Evolutionary conservation across 164 flowering plant genomes (phyloP).

Genomic region (Akebia trifoliata): DNA sequence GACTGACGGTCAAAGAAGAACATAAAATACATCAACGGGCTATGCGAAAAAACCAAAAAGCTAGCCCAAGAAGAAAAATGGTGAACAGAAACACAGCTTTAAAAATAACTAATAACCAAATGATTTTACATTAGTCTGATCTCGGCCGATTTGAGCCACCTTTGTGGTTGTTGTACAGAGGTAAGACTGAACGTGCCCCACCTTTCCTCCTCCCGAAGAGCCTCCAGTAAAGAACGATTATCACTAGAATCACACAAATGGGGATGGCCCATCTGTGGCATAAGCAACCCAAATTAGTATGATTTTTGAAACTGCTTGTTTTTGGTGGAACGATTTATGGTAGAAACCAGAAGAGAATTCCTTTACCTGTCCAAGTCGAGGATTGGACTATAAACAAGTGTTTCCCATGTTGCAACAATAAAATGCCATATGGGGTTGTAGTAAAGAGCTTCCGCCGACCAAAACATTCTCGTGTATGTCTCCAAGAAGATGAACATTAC

Average conservation of each 20-base stretch:
- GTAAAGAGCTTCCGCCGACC: conserved; percentile 96
- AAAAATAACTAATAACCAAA: too few species aligned
- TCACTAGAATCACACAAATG: conserved; percentile 33
- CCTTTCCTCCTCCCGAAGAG: conserved; percentile 73
- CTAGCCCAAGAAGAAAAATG: too few species aligned
- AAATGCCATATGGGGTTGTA: conserved; percentile 94
- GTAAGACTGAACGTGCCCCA: conserved; percentile 52
- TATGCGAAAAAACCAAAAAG: too few species aligned
- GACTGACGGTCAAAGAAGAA: too few species aligned
- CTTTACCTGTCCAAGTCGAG: conserved; percentile 99
- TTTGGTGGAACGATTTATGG: too few species aligned
- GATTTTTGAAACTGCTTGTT: too few species aligned
- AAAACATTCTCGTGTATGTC: conserved; percentile 94
- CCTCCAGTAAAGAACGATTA: conserved; percentile 74
- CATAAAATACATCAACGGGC: too few species aligned
- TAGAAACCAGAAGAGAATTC: too few species aligned
- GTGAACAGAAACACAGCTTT: too few species aligned
- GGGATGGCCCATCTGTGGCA: conserved; percentile 94
- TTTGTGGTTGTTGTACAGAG: conserved; percentile 57
- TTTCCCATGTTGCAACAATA: conserved; percentile 88
- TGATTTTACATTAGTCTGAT: too few species aligned
- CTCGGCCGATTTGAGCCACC: too few species aligned
- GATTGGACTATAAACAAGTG: conserved; percentile 87
- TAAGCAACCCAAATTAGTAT: conserved; percentile 3
- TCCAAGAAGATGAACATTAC: conserved; percentile 87